Conservation (phyloP, 106 monocot species). For the Platanthera guangdongensis region DNA sequence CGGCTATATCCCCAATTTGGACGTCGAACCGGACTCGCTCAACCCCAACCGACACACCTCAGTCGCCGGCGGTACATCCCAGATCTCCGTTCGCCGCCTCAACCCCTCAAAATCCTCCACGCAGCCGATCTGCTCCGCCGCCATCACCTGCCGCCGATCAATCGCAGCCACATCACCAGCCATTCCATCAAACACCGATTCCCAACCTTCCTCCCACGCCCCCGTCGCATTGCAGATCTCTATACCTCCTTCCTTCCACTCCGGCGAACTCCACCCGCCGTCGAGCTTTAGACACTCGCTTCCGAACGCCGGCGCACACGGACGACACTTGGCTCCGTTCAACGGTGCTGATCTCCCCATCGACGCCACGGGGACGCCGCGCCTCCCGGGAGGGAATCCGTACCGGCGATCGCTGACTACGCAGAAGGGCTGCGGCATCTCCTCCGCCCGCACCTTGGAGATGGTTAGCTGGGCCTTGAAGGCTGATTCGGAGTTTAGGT, state of each 20-base stretch:
- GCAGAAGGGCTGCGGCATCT: slow-evolving; percentile 48
- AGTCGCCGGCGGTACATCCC: slow-evolving; percentile 32
- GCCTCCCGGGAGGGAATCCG: slow-evolving; percentile 50
- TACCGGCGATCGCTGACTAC: slow-evolving; percentile 62
- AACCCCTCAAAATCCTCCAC: slow-evolving; percentile 19
- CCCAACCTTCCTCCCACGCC: slow-evolving; percentile 51
- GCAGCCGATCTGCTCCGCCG: slow-evolving; percentile 20
- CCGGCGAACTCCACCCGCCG: slow-evolving; percentile 48
- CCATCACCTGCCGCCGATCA: slow-evolving; percentile 16
- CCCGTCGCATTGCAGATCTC: slow-evolving; percentile 48
- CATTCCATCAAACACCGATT: slow-evolving; percentile 30
- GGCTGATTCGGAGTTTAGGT: slow-evolving; percentile 71
- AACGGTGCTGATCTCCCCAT: slow-evolving; percentile 35
- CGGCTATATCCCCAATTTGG: too few species aligned
- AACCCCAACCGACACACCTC: slow-evolving; percentile 40
- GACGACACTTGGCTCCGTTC: slow-evolving; percentile 71
- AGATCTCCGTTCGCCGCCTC: slow-evolving; percentile 12
- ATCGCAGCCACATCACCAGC: slow-evolving; percentile 32
- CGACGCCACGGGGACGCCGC: slow-evolving; percentile 51
- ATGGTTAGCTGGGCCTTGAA: slow-evolving; percentile 53
- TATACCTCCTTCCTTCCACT: slow-evolving; percentile 33
- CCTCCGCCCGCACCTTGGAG: background rate
- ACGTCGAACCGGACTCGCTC: background rate
- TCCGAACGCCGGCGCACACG: slow-evolving; percentile 28
- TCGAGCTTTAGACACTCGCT: slow-evolving; percentile 27